Conservation (phyloP, 1,284 basidiomycete species). For the Xanthoconium separans region DNA sequence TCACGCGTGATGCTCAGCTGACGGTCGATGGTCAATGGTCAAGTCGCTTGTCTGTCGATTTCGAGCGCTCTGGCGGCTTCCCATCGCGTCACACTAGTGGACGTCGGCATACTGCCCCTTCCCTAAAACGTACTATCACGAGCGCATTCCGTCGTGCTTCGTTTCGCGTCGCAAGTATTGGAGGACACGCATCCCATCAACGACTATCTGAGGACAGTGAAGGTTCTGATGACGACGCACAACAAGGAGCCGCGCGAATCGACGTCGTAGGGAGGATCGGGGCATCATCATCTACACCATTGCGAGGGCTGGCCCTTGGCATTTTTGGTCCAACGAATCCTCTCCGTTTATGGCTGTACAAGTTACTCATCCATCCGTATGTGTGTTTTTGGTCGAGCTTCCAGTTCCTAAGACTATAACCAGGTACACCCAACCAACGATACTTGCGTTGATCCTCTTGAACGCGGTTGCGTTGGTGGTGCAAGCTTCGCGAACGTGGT, state of each 20-base stretch:
- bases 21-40: conserved; percentile 24
- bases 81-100: conserved; percentile 37
- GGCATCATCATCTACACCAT: conserved; percentile 41
- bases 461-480: conserved; percentile 84
- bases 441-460: conserved; percentile 82
- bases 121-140: conserved; percentile 59
- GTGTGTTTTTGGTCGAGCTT: conserved; percentile 20
- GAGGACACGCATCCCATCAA: conserved; percentile 60
- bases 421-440: conserved; percentile 86
- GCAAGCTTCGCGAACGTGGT: conserved; percentile 65
- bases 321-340: conserved; percentile 70
- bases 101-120: conserved; percentile 44
- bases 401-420: conserved; percentile 1
- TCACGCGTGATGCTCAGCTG: conserved; percentile 46
- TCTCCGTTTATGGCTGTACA: conserved; percentile 63
- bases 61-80: conserved; percentile 38
- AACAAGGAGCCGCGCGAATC: conserved; percentile 30
- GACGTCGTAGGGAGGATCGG: conserved; percentile 30
- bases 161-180: conserved; percentile 81
- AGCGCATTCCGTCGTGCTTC: conserved; percentile 70
- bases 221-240: conserved; percentile 31
- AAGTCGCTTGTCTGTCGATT: conserved; percentile 34
- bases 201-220: conserved; percentile 52
- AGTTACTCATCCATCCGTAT: conserved; percentile 69
- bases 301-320: conserved; percentile 82